A percentile compares a stretch with the other conserved stretches of the same genome.
Evolutionary conservation across 2,329 filamentous ascomycete species (phyloP).

Genomic region (Trichocomaceae sp.): DNA sequence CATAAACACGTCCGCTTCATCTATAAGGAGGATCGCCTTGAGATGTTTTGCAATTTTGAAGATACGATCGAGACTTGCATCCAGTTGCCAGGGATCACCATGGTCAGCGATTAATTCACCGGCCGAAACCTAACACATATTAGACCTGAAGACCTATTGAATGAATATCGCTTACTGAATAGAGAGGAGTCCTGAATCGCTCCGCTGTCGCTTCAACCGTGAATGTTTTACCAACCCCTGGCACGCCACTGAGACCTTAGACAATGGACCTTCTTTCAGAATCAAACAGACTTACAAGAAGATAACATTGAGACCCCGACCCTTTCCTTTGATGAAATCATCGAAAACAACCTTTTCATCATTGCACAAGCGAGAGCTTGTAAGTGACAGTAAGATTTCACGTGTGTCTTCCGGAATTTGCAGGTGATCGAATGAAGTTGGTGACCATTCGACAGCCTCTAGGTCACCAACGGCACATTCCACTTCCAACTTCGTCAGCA

Average conservation of each 20-base stretch:
- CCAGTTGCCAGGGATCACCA: constrained; percentile 19
- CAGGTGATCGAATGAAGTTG: constrained; percentile 19
- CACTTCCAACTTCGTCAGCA: not conserved
- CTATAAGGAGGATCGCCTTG: constrained; percentile 31
- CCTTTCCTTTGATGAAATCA: constrained; percentile 30
- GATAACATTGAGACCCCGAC: constrained; percentile 25
- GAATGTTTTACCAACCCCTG: not conserved
- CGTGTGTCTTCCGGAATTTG: constrained; percentile 19
- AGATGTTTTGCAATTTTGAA: constrained; percentile 23
- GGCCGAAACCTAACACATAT: constrained; percentile 9
- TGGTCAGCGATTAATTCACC: constrained; percentile 10
- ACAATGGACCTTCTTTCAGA: constrained; percentile 15
- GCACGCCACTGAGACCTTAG: not conserved
- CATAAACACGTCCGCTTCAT: constrained; percentile 36
- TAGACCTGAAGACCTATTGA: not conserved
- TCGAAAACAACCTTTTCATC: constrained; percentile 20
- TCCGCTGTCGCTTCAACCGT: not conserved
- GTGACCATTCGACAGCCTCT: constrained; percentile 11
- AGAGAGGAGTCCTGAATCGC: not conserved
- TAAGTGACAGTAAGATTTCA: constrained; percentile 10
- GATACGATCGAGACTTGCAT: constrained; percentile 19
- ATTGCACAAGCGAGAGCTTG: constrained; percentile 11
- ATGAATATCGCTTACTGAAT: not conserved
- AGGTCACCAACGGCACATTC: constrained; percentile 15
- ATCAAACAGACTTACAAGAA: constrained; percentile 16